These are phyloP conservation scores for Aspergillus sp. DNA, from an alignment of 2,329 filamentous ascomycete species.

Conservation along the genomic window DNA sequence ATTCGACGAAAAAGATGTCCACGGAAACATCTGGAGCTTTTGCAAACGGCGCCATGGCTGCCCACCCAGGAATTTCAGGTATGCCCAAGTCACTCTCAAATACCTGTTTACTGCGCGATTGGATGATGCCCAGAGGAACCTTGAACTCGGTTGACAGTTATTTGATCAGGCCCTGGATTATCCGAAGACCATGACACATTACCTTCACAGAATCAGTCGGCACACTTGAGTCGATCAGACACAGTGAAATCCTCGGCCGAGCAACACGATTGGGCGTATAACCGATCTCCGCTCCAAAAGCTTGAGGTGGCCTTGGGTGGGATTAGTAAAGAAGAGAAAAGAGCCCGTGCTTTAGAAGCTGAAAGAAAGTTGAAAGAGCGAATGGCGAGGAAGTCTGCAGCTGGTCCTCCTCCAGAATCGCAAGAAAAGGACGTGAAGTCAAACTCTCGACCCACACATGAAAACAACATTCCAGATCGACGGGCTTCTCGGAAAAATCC, in stretches of 20 bases:
- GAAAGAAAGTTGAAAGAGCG: constrained; percentile 69
- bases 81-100: neutral
- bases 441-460: neutral
- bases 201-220: constrained; percentile 19
- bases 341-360: constrained; percentile 78
- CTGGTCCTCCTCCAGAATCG: neutral
- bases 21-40: constrained; percentile 13
- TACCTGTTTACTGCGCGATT: neutral
- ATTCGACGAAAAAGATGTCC: constrained; percentile 15
- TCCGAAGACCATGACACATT: constrained; percentile 9
- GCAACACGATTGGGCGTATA: constrained; percentile 63
- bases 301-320: constrained; percentile 87
- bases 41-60: constrained; percentile 11
- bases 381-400: constrained; percentile 23
- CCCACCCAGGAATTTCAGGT: constrained; percentile 18
- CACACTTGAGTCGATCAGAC: constrained; percentile 32
- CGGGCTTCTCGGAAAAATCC: constrained; percentile 17
- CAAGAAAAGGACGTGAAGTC: constrained; percentile 2
- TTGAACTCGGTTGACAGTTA: constrained; percentile 15
- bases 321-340: constrained; percentile 94
- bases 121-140: constrained; percentile 12
- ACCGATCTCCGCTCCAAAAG: constrained; percentile 88
- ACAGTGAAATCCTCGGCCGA: constrained; percentile 31
- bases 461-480: constrained; percentile 4
- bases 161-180: constrained; percentile 4